Conservation (phyloP, 106 monocot genomes). For the Hemerocallis citrina region DNA sequence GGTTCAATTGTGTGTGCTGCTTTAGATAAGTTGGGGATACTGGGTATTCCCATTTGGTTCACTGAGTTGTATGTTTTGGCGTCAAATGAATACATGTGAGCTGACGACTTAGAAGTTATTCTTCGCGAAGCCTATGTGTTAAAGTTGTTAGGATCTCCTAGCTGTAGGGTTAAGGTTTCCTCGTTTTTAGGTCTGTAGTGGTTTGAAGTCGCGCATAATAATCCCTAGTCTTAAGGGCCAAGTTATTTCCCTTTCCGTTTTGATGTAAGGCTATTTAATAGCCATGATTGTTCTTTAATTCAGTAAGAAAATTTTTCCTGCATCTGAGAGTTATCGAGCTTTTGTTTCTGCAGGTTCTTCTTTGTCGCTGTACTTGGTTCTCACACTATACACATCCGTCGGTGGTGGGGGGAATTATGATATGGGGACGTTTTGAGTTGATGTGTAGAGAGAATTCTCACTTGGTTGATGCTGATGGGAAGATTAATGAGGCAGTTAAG, state of each 20-base stretch:
- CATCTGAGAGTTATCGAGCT: too few species aligned
- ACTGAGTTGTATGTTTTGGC: constrained; percentile 65
- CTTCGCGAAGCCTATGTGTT: constrained; percentile 57
- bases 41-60: constrained; percentile 72
- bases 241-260: too few species aligned
- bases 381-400: constrained; percentile 57
- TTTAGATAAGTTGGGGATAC: constrained; percentile 39
- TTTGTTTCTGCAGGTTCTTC: too few species aligned
- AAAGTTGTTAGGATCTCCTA: too few species aligned
- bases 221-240: too few species aligned
- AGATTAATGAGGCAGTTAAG: constrained; percentile 54
- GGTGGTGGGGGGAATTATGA: constrained; percentile 57
- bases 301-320: too few species aligned
- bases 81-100: constrained; percentile 51
- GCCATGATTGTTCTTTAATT: too few species aligned
- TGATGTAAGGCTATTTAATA: too few species aligned
- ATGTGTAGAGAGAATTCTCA: constrained; percentile 49
- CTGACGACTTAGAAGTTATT: constrained; percentile 67
- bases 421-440: constrained; percentile 72
- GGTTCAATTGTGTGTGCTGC: constrained; percentile 51
- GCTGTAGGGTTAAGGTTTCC: too few species aligned
- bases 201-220: too few species aligned
- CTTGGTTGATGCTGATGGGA: constrained; percentile 57
- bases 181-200: too few species aligned
- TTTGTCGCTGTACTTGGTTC: too few species aligned